phyloP scores from a whole-genome alignment of 129 eudicot species.

The Oenanthe sinensis region DNA sequence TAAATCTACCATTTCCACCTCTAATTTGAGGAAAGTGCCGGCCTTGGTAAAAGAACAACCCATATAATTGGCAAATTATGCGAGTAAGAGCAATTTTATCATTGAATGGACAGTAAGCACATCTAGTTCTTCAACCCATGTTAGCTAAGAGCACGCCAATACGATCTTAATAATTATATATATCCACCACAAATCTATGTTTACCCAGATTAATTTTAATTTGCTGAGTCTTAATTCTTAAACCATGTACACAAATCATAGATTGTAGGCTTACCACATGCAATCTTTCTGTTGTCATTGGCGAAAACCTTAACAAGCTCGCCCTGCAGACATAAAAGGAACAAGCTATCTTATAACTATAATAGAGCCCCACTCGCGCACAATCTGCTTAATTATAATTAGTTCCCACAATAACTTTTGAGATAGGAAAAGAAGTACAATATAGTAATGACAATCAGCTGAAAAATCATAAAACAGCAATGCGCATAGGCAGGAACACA shows the following conservation, averaged over 20 bases:
- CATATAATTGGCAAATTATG: not conserved
- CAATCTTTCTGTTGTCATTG: slow-evolving; percentile 76
- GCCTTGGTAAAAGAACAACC: not conserved
- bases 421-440: not conserved
- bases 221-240: not conserved
- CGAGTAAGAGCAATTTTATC: not conserved
- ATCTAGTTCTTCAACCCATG: too few species aligned
- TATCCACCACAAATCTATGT: not conserved
- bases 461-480: not conserved
- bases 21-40: not conserved
- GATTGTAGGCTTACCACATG: slow-evolving; percentile 53
- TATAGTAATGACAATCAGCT: not conserved
- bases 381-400: not conserved
- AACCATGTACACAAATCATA: not conserved
- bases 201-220: not conserved
- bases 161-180: too few species aligned
- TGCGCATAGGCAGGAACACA: not conserved
- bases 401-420: not conserved
- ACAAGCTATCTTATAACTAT: not conserved
- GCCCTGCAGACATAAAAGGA: slow-evolving; percentile 51
- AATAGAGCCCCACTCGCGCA: not conserved
- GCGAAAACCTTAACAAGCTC: slow-evolving; percentile 87
- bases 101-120: not conserved
- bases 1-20: not conserved
- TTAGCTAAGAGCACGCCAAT: too few species aligned